phyloP scores from a whole-genome alignment of 2,329 filamentous ascomycete genomes.

The Penicillium sp. region DNA sequence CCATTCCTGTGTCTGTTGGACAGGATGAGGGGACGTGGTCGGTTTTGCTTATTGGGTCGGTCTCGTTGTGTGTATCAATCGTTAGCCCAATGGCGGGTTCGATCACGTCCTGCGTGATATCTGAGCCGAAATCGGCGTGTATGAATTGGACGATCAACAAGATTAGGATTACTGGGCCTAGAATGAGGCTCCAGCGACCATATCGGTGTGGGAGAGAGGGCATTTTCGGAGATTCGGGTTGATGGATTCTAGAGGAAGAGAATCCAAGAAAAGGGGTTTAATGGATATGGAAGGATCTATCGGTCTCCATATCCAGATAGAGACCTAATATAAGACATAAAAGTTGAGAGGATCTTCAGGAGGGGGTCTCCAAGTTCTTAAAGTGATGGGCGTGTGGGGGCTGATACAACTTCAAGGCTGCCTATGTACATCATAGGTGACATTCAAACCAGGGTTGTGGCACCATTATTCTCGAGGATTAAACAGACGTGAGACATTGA shows the following conservation, averaged over 20 bases:
- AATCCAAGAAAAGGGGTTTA: neutral
- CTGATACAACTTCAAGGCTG: conserved; percentile 5
- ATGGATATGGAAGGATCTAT: neutral
- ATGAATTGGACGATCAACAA: conserved; percentile 18
- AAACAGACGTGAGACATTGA: neutral
- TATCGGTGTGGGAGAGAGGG: conserved; percentile 19
- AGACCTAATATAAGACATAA: neutral
- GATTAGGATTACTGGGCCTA: conserved; percentile 14
- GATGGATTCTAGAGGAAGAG: conserved; percentile 19
- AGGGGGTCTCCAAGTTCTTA: conserved; percentile 4
- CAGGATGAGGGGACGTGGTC: conserved; percentile 21
- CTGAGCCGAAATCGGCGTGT: conserved; percentile 2
- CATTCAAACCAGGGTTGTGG: conserved; percentile 3
- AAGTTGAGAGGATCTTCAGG: conserved; percentile 1
- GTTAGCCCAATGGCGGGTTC: conserved; percentile 1
- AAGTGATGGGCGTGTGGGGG: conserved; percentile 11
- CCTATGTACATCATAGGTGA: neutral
- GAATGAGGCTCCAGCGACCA: conserved; percentile 20
- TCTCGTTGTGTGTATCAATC: neutral
- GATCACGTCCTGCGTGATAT: conserved; percentile 9
- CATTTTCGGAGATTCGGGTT: conserved; percentile 9
- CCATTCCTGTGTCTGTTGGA: conserved; percentile 40
- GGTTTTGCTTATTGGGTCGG: neutral
- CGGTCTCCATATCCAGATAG: conserved; percentile 8
- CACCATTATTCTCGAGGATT: conserved; percentile 7